These are phyloP conservation scores for Dendrobium huoshanense DNA, from an alignment of 106 monocot genomes.

Conservation along the genomic window DNA sequence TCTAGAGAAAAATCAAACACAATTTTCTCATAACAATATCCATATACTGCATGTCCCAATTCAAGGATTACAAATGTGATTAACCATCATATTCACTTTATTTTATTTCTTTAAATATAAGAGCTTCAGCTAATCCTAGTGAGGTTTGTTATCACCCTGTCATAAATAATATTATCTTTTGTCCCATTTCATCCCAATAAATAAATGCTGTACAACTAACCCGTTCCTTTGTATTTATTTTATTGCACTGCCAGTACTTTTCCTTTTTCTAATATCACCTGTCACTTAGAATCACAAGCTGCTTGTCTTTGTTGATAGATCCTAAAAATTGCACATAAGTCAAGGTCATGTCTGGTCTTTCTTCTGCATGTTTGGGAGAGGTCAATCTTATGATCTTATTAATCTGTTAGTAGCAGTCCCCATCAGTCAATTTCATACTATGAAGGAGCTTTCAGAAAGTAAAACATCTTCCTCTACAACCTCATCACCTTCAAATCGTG, in stretches of 20 bases:
- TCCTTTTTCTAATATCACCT: slow-evolving; percentile 6
- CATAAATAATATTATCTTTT: not conserved
- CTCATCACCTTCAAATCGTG: slow-evolving; percentile 13
- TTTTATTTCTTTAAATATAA: slow-evolving; percentile 4
- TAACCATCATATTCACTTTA: not conserved
- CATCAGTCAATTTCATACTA: slow-evolving; percentile 12
- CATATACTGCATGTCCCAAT: not conserved
- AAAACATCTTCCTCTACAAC: slow-evolving; percentile 14
- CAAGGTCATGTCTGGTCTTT: not conserved
- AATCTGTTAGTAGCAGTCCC: not conserved
- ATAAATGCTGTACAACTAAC: not conserved
- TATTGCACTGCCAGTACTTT: not conserved
- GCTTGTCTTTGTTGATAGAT: slow-evolving; percentile 12
- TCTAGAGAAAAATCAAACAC: no score
- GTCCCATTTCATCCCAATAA: not conserved
- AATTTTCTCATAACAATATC: not conserved
- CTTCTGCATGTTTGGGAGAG: slow-evolving; percentile 7
- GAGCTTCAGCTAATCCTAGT: not conserved
- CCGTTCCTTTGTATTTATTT: not conserved
- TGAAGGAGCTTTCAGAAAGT: slow-evolving; percentile 35
- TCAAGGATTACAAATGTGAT: not conserved
- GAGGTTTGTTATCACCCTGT: not conserved
- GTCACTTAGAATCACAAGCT: slow-evolving; percentile 1
- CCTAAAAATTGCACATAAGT: slow-evolving; percentile 16
- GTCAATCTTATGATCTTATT: not conserved